These are phyloP conservation scores for Periconia sp. DNA, from an alignment of 2,329 filamentous ascomycete species.

Conservation along the genomic window DNA sequence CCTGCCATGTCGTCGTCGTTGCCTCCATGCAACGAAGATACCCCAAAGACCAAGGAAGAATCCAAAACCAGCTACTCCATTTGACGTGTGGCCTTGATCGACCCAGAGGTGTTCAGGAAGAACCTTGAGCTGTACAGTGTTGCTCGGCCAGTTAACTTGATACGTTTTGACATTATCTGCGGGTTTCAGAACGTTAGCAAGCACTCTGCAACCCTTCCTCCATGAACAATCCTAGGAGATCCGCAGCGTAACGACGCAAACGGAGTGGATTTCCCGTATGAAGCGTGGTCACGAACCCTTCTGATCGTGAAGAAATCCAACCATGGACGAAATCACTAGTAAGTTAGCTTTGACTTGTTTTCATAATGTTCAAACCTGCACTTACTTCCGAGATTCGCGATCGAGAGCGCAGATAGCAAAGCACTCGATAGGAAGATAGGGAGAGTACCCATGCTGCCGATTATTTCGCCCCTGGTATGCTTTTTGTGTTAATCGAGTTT, in stretches of 20 bases:
- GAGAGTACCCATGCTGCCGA: slow-evolving; percentile 20
- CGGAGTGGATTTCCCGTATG: too few relatives aligned
- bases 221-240: too few relatives aligned
- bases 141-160: slow-evolving; percentile 28
- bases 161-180: slow-evolving; percentile 29
- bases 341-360: too few relatives aligned
- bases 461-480: too few relatives aligned
- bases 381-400: slow-evolving; percentile 34
- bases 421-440: slow-evolving; percentile 28
- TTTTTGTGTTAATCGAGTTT: too few relatives aligned
- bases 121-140: slow-evolving; percentile 25
- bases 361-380: too few relatives aligned
- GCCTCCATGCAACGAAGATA: slow-evolving; percentile 34
- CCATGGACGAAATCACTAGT: slow-evolving; percentile 41
- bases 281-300: slow-evolving; percentile 24
- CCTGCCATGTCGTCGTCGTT: slow-evolving; percentile 16
- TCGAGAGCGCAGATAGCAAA: slow-evolving; percentile 36
- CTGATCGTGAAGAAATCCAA: slow-evolving; percentile 37
- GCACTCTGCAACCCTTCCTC: too few relatives aligned
- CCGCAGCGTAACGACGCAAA: background rate
- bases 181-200: too few relatives aligned
- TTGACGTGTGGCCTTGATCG: slow-evolving; percentile 36
- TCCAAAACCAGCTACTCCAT: slow-evolving; percentile 39
- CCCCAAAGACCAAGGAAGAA: slow-evolving; percentile 40
- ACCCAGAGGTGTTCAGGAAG: slow-evolving; percentile 34